Conservation (phyloP, 1,284 basidiomycete genomes). For the Earliella scabrosa region DNA sequence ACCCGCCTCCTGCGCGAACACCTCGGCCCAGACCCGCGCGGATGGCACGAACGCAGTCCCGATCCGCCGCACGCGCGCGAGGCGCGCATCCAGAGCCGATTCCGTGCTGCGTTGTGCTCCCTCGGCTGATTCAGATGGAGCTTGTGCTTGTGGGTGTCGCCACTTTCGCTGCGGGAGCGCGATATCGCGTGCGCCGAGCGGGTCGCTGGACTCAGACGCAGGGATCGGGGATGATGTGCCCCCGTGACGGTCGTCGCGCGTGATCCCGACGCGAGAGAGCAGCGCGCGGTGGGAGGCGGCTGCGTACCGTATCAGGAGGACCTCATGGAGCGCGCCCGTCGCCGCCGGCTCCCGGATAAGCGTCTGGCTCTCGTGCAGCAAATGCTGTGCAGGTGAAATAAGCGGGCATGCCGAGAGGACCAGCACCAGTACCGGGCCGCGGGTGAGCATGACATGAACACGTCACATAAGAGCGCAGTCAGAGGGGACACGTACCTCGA, state of each 20-base stretch:
- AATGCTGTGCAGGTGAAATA: conserved; percentile 36
- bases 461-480: not conserved
- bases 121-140: not conserved
- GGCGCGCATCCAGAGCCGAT: conserved; percentile 26
- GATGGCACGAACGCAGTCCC: conserved; percentile 46
- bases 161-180: not conserved
- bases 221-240: not conserved
- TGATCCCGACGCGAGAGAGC: conserved; percentile 17
- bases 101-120: not conserved
- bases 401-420: conserved; percentile 4
- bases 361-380: conserved; percentile 53
- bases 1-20: conserved; percentile 40
- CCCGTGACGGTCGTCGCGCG: not conserved
- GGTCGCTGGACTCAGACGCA: not conserved
- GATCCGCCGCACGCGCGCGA: conserved; percentile 45
- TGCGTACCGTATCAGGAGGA: conserved; percentile 50
- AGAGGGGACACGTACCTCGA: conserved; percentile 41
- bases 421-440: conserved; percentile 17
- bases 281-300: conserved; percentile 27
- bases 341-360: conserved; percentile 41
- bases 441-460: not conserved
- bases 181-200: conserved; percentile 16
- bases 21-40: conserved; percentile 47
- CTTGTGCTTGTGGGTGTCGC: not conserved
- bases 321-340: conserved; percentile 47